A percentile compares a stretch with the other conserved stretches of the same genome.
phyloP scores from a whole-genome alignment of 2,329 filamentous ascomycete genomes.

The Fusarium sp. region DNA sequence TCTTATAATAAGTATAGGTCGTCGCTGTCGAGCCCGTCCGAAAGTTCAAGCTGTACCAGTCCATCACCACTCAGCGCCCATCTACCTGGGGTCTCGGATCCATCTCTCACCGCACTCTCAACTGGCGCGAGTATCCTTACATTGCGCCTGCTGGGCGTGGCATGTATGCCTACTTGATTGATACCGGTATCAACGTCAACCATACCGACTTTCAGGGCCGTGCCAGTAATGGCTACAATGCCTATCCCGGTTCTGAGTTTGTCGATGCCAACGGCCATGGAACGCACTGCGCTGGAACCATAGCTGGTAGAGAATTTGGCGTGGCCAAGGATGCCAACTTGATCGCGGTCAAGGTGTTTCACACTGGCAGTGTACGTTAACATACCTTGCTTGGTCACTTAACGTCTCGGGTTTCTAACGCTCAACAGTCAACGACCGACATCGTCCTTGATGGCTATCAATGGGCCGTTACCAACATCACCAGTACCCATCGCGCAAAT shows the following conservation, averaged over 20 bases:
- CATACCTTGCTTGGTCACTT: no score
- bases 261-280: slow-evolving; percentile 62
- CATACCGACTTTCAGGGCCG: slow-evolving; percentile 64
- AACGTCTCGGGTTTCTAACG: no score
- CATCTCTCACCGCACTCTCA: slow-evolving; percentile 59
- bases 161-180: slow-evolving; percentile 68
- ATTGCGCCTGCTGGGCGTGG: slow-evolving; percentile 58
- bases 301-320: slow-evolving; percentile 62
- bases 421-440: slow-evolving; percentile 41
- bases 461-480: slow-evolving; percentile 62
- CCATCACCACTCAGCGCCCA: slow-evolving; percentile 52
- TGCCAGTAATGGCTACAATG: slow-evolving; percentile 58
- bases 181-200: slow-evolving; percentile 66
- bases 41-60: slow-evolving; percentile 49
- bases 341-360: slow-evolving; percentile 64
- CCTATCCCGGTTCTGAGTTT: slow-evolving; percentile 52
- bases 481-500: slow-evolving; percentile 54
- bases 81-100: slow-evolving; percentile 63
- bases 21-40: slow-evolving; percentile 54
- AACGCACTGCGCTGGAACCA: slow-evolving; percentile 64
- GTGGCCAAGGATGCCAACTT: slow-evolving; percentile 62
- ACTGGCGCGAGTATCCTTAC: slow-evolving; percentile 58
- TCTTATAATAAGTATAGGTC: slow-evolving; percentile 48
- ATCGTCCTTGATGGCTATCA: slow-evolving; percentile 54
- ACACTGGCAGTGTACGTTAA: slow-evolving; percentile 21